phyloP scores from a whole-genome alignment of 2,329 filamentous ascomycete genomes.

The Colletotrichum liriopes region DNA sequence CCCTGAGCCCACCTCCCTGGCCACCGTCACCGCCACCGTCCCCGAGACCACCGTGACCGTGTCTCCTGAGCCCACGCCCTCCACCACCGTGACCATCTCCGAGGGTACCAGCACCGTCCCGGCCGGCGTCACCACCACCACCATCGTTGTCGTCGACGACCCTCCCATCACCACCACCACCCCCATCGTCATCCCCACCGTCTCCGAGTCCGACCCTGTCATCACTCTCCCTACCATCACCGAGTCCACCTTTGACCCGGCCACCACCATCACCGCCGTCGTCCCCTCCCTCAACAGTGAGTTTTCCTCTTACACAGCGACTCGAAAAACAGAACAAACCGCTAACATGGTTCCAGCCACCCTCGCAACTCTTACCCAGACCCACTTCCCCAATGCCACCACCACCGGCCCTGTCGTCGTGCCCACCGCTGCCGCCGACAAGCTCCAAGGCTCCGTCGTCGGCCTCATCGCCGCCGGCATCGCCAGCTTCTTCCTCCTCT shows the following conservation, averaged over 20 bases:
- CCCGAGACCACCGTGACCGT: constrained; percentile 41
- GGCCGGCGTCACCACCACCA: constrained; percentile 31
- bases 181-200: constrained; percentile 33
- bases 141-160: constrained; percentile 15
- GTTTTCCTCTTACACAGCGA: background rate
- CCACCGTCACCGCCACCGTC: constrained; percentile 38
- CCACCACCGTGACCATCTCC: constrained; percentile 24
- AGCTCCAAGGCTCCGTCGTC: constrained; percentile 51
- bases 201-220: constrained; percentile 23
- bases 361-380: constrained; percentile 33
- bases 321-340: too few species aligned
- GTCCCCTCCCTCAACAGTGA: constrained; percentile 28
- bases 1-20: constrained; percentile 36
- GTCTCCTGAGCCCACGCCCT: constrained; percentile 12
- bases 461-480: constrained; percentile 57
- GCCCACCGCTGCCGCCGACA: constrained; percentile 50
- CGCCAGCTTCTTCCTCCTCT: constrained; percentile 55
- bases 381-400: constrained; percentile 48
- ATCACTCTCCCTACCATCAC: constrained; percentile 26
- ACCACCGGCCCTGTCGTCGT: constrained; percentile 47
- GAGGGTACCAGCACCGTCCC: constrained; percentile 33
- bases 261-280: constrained; percentile 7
- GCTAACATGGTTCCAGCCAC: constrained; percentile 33
- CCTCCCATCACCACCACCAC: constrained; percentile 30
- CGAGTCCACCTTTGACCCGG: constrained; percentile 1